Conservation (phyloP, 2,329 filamentous ascomycete genomes). For the Diaporthe sp. region DNA sequence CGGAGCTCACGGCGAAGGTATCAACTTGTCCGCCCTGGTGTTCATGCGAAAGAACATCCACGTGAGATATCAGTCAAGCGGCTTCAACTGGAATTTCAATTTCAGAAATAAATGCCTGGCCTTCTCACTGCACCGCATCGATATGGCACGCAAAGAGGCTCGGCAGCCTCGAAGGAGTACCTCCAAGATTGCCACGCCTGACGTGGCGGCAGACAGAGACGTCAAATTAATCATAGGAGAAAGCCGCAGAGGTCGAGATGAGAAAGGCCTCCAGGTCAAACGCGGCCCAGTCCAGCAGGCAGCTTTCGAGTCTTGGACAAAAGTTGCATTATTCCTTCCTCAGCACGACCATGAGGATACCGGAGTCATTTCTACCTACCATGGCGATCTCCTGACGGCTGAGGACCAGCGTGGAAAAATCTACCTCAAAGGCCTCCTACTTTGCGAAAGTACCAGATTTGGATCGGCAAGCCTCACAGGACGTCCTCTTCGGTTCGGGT, state of each 20-base stretch:
- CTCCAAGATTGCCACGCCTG: not conserved
- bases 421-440: not conserved
- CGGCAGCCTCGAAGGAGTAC: not conserved
- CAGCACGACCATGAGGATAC: not conserved
- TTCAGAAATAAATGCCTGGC: not conserved
- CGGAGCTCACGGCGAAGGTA: not conserved
- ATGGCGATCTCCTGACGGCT: not conserved
- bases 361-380: not conserved
- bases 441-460: not conserved
- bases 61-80: not conserved
- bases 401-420: not conserved
- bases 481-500: not conserved
- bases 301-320: not conserved
- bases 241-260: not conserved
- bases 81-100: not conserved
- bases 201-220: not conserved
- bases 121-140: not conserved
- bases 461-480: not conserved
- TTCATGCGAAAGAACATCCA: not conserved
- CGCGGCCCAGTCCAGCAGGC: not conserved
- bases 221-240: slow-evolving; percentile 1
- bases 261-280: not conserved
- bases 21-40: not conserved
- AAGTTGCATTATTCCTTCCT: not conserved
- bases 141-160: rapidly evolving